Percentiles rank a stretch among this genome's conserved stretches.
These are phyloP conservation scores for Mycena citricolor DNA, from an alignment of 1,284 basidiomycete species.

Conservation along the genomic window DNA sequence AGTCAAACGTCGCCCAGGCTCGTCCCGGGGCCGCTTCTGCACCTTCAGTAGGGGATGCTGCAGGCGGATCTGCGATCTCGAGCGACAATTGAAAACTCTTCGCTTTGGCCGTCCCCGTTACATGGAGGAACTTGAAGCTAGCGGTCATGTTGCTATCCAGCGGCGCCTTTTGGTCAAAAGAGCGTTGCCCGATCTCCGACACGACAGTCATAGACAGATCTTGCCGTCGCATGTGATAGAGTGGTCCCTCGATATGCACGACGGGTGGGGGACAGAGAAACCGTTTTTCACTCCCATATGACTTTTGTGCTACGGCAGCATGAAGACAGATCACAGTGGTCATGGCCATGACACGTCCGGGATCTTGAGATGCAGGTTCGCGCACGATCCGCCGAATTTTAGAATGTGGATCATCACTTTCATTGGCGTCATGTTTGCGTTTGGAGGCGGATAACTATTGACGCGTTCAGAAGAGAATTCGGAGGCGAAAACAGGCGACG, in stretches of 20 bases:
- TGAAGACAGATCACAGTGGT: constrained; percentile 87
- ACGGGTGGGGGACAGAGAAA: constrained; percentile 88
- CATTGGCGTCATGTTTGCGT: constrained; percentile 70
- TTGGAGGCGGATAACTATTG: constrained; percentile 47
- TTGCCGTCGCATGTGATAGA: constrained; percentile 77
- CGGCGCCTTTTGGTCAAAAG: constrained; percentile 78
- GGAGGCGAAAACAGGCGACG: constrained; percentile 9
- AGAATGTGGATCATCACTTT: constrained; percentile 67
- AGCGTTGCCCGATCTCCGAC: constrained; percentile 78
- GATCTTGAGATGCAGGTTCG: constrained; percentile 73
- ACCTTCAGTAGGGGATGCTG: constrained; percentile 47
- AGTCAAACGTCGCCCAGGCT: constrained; percentile 89
- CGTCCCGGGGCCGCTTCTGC: constrained; percentile 57
- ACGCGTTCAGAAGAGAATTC: constrained; percentile 14
- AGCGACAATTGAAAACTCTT: constrained; percentile 88
- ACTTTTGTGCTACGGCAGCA: constrained; percentile 89
- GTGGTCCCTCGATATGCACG: constrained; percentile 83
- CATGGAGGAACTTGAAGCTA: constrained; percentile 89
- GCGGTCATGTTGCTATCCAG: constrained; percentile 80
- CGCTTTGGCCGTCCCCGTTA: constrained; percentile 84
- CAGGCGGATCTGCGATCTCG: constrained; percentile 71
- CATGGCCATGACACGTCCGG: constrained; percentile 74
- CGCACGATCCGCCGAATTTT: constrained; percentile 81
- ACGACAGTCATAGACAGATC: constrained; percentile 84
- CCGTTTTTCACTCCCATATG: constrained; percentile 89